Base-by-base conservation (phyloP, 768 basidiomycete species). In the Clavaria fumosa region DNA sequence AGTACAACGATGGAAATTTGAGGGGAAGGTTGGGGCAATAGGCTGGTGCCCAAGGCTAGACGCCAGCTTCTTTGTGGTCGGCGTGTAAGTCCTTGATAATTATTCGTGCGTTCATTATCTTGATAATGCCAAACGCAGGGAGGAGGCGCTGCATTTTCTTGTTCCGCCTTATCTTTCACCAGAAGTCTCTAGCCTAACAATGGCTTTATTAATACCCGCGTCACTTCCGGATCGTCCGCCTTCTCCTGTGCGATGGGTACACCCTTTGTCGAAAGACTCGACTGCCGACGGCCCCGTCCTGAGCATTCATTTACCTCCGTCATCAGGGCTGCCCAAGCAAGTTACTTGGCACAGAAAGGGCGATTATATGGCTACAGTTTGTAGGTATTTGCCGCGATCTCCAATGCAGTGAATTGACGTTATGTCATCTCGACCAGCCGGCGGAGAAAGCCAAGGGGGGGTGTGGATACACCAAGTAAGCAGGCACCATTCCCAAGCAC, bases 391-490 rank as follows among this genome's bases (percentile, higher is more conserved):
- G 43, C 17, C 3, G 10, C 27, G 11, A 24, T 23, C 5, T 31
- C 20, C 7, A 32, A 47, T 38, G 20, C 40, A 21, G 45, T 41
- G 11, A 43, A 22, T 42, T 35, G 21, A 41, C 20, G 46, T 17
- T 44, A 10, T 37, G 43, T 20, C 39, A 26, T 31, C 17, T 5
- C 28, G 5, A 36, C 26, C 24, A 81, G 78, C 78, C 11, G 70
- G 61, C 47, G 67, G 64, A 45, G 82, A 77, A 35, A 69, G 66
- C 23, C 82, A 86, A 52, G 78, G 81, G 23, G 74, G 77, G 31
- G 84, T 96, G 20, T 89, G 93, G 75, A 95, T 99, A 36, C 95
- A 99, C 53, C 95, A 99, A 53, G 55, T 95, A 12, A 80, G 84
- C 20, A 79, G 83, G 43, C 77, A 90, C 53, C 83, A 95, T 56